Evolutionary conservation across 768 basidiomycete species (phyloP).

Genomic region (Amanita thiersii): DNA sequence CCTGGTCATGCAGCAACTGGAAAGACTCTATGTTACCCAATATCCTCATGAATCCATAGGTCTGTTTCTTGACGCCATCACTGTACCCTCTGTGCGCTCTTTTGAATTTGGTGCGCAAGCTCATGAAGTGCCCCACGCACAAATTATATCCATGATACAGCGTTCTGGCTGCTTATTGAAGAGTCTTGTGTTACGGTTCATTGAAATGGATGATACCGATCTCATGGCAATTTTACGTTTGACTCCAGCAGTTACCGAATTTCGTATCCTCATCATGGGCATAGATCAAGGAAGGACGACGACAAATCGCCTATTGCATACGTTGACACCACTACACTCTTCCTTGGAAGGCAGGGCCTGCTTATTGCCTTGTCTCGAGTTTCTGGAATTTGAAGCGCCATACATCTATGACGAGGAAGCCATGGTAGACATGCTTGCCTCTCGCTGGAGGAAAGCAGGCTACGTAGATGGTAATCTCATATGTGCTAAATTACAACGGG

Average conservation of each 20-base stretch:
- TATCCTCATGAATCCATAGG: slow-evolving; percentile 9
- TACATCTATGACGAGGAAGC: slow-evolving; percentile 7
- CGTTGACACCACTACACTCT: slow-evolving; percentile 6
- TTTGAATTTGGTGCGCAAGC: slow-evolving; percentile 7
- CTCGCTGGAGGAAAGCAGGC: slow-evolving; percentile 5
- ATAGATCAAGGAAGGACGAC: slow-evolving; percentile 8
- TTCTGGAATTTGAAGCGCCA: slow-evolving; percentile 6
- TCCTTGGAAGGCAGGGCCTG: slow-evolving; percentile 1
- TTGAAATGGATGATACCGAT: slow-evolving; percentile 8
- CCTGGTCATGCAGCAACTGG: slow-evolving; percentile 4
- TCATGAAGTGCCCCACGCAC: slow-evolving; percentile 6
- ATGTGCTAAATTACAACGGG: slow-evolving; percentile 4
- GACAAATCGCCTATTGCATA: slow-evolving; percentile 4
- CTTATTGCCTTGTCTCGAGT: slow-evolving; percentile 4
- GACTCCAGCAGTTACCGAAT: slow-evolving; percentile 1
- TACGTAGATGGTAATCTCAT: background rate
- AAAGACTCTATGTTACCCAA: slow-evolving; percentile 5
- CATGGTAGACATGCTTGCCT: slow-evolving; percentile 4
- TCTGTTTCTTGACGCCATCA: slow-evolving; percentile 3
- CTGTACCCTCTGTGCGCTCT: background rate
- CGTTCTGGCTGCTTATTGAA: slow-evolving; percentile 4
- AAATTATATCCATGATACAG: slow-evolving; percentile 3
- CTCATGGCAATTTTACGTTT: slow-evolving; percentile 5
- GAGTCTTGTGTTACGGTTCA: slow-evolving; percentile 4
- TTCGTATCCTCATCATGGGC: slow-evolving; percentile 8